Base-by-base conservation (phyloP, 2,329 filamentous ascomycete genomes). In the Chaetomiaceae sp. region DNA sequence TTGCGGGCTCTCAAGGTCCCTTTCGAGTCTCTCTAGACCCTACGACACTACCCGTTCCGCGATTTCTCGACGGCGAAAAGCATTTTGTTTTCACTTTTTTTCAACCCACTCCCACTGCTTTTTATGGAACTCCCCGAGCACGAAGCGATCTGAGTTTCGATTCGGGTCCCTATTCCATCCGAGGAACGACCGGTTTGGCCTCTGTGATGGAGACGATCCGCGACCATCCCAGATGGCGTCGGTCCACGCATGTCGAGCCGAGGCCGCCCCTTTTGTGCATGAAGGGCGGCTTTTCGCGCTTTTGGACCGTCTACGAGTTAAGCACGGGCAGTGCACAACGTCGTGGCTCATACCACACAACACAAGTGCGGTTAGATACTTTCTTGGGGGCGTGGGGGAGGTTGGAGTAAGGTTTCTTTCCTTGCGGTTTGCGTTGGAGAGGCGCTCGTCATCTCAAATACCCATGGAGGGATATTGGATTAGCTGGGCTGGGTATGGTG, bases 381-480 rank as follows among this genome's bases (percentile, higher is more conserved):
- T n/a, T n/a, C n/a, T n/a, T n/a, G n/a, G n/a, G n/a, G n/a, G n/a
- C n/a, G n/a, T n/a, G n/a, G n/a, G n/a, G n/a, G n/a, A n/a, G n/a
- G n/a, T n/a, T n/a, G n/a, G n/a, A n/a, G n/a, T n/a, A n/a, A n/a
- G n/a, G n/a, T n/a, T n/a, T n/a, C n/a, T n/a, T n/a, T n/a, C n/a
- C n/a, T n/a, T n/a, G n/a, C n/a, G n/a, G n/a, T n/a, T n/a, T n/a
- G n/a, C n/a, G n/a, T n/a, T n/a, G n/a, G n/a, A n/a, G n/a, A n/a
- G n/a, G n/a, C n/a, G n/a, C n/a, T n/a, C n/a, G n/a, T n/a, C n/a
- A n/a, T n/a, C n/a, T n/a, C n/a, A n/a, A n/a, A n/a, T n/a, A n/a
- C n/a, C n/a, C n/a, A 27, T 27, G 25, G 25, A 10, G 43, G 27
- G 39, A 17, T 43, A 47, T 44, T 43, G 44, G 49, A 51, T 43